Conservation (phyloP, 2,329 filamentous ascomycete genomes). For the Dactylellina haptotyla region DNA sequence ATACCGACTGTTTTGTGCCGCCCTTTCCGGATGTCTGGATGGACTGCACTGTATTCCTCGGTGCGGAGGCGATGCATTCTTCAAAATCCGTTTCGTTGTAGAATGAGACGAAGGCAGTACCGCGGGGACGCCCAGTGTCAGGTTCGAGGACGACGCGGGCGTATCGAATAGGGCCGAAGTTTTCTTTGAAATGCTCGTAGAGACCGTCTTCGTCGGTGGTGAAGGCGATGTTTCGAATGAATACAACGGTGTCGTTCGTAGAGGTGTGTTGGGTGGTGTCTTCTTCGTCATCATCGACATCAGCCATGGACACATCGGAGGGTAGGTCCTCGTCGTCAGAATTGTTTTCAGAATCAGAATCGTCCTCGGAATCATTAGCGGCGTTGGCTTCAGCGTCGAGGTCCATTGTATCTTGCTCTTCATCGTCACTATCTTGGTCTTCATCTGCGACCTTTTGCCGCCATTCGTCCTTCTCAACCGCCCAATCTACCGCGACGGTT, state of each 20-base stretch:
- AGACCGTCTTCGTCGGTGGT: constrained; percentile 83
- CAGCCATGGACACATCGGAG: constrained; percentile 61
- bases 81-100: constrained; percentile 78
- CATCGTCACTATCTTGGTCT: constrained; percentile 66
- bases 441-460: constrained; percentile 70
- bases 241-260: constrained; percentile 72
- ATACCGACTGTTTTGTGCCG: constrained; percentile 71
- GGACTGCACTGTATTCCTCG: constrained; percentile 65
- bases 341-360: constrained; percentile 60
- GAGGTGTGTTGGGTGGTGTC: constrained; percentile 56
- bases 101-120: constrained; percentile 96
- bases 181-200: constrained; percentile 79
- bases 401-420: constrained; percentile 63
- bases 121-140: constrained; percentile 83
- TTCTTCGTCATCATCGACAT: constrained; percentile 60
- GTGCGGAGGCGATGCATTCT: constrained; percentile 78
- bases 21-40: constrained; percentile 61
- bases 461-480: constrained; percentile 90
- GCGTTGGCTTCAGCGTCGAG: constrained; percentile 62
- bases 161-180: constrained; percentile 89
- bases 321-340: constrained; percentile 61
- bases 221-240: constrained; percentile 94
- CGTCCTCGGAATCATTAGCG: constrained; percentile 61
- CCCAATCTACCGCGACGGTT: constrained; percentile 93
- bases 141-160: constrained; percentile 90